Evolutionary conservation across 768 basidiomycete genomes (phyloP).

Genomic region (Lentinus tigrinus): DNA sequence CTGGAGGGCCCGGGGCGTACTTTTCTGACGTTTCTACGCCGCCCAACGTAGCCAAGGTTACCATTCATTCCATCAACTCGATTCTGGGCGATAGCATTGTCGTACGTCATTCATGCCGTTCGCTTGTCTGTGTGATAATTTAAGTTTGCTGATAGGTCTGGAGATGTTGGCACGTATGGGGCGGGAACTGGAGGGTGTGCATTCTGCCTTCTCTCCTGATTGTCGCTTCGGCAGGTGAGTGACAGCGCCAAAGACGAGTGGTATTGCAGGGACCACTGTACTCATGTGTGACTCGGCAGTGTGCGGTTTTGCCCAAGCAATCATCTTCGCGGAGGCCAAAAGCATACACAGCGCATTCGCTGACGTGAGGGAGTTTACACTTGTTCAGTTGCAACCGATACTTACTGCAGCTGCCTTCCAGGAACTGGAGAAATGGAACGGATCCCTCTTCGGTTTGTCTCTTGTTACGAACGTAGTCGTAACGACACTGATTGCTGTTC

Average conservation of each 20-base stretch:
- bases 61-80: conserved; percentile 34
- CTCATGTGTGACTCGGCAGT: conserved; percentile 14
- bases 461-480: conserved; percentile 34
- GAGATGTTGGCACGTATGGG: conserved; percentile 37
- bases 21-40: conserved; percentile 36
- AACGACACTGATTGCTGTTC: conserved; percentile 32
- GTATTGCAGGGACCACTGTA: neutral
- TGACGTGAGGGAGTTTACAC: neutral
- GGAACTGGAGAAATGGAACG: conserved; percentile 28
- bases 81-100: conserved; percentile 35
- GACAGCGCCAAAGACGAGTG: too few species aligned
- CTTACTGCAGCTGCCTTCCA: neutral
- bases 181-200: conserved; percentile 30
- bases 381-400: neutral
- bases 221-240: conserved; percentile 31
- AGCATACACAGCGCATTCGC: conserved; percentile 34
- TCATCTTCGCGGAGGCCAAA: conserved; percentile 30
- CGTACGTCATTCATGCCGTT: conserved; percentile 7
- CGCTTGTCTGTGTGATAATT: neutral
- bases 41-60: conserved; percentile 36
- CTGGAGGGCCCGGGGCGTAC: conserved; percentile 31
- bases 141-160: conserved; percentile 22
- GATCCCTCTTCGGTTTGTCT: conserved; percentile 35
- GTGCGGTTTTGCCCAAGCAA: conserved; percentile 33
- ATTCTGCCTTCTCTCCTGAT: conserved; percentile 30